Conservation (phyloP, 805 yeast species). For the Cyberlindnera xishuangbannaensis region DNA sequence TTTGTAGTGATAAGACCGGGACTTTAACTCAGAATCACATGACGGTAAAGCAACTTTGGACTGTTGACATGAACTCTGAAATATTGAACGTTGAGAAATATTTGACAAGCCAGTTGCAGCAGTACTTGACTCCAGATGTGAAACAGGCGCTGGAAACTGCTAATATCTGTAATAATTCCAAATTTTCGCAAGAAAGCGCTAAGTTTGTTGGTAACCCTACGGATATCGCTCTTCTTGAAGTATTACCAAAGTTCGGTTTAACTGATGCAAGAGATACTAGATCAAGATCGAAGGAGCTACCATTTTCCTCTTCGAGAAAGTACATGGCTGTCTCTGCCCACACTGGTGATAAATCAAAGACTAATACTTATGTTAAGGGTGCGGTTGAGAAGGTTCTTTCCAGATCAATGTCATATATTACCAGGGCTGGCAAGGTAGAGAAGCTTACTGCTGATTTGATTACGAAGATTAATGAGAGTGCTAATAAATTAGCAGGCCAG, state of each 20-base stretch:
- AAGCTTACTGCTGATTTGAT: slow-evolving; percentile 49
- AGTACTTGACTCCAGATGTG: slow-evolving; percentile 49
- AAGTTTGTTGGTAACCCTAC: slow-evolving; percentile 88
- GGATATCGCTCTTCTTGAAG: slow-evolving; percentile 84
- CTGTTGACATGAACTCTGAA: slow-evolving; percentile 50
- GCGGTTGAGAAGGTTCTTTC: slow-evolving; percentile 74
- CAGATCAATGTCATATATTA: slow-evolving; percentile 53
- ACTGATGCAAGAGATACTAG: slow-evolving; percentile 61
- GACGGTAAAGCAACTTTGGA: slow-evolving; percentile 84
- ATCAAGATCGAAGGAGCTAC: slow-evolving; percentile 64
- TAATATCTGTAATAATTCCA: slow-evolving; percentile 69
- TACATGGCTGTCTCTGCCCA: slow-evolving; percentile 81
- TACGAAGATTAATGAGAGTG: slow-evolving; percentile 46
- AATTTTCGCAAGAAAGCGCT: slow-evolving; percentile 60
- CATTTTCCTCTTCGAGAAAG: slow-evolving; percentile 80
- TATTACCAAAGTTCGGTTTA: slow-evolving; percentile 61
- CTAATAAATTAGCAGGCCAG: slow-evolving; percentile 63
- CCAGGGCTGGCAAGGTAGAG: slow-evolving; percentile 52
- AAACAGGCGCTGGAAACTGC: slow-evolving; percentile 56
- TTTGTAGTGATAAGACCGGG: slow-evolving; percentile 89
- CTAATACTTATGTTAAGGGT: slow-evolving; percentile 76
- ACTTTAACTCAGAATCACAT: slow-evolving; percentile 87
- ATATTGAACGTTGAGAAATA: slow-evolving; percentile 41
- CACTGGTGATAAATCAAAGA: slow-evolving; percentile 49
- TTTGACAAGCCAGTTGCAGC: slow-evolving; percentile 32